phyloP scores from a whole-genome alignment of 2,329 filamentous ascomycete species.

The Colletotrichum sp. region DNA sequence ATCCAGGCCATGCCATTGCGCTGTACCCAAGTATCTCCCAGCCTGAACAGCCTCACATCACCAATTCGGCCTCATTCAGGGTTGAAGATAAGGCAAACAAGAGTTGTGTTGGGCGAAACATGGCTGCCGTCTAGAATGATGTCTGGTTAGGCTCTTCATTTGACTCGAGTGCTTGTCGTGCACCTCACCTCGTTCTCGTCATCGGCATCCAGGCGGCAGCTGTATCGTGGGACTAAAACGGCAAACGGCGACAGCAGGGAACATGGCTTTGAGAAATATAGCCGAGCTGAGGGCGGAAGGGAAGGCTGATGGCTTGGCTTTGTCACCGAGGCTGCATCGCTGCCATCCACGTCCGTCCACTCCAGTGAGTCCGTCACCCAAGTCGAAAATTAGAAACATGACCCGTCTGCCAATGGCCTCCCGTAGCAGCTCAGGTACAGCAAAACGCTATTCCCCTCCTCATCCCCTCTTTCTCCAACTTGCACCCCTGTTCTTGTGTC shows the following conservation, averaged over 20 bases:
- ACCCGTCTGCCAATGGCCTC: neutral
- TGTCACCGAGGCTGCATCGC: too few relatives aligned
- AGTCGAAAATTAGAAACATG: neutral
- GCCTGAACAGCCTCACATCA: neutral
- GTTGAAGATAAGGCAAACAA: neutral
- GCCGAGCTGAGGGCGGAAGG: neutral
- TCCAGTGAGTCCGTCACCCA: neutral
- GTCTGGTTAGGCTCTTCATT: neutral
- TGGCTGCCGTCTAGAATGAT: neutral
- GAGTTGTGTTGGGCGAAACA: neutral
- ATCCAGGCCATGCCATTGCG: conserved; percentile 1
- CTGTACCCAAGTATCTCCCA: neutral
- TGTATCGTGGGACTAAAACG: neutral
- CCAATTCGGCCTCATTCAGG: neutral
- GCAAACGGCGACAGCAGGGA: neutral
- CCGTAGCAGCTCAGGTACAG: neutral
- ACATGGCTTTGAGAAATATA: neutral
- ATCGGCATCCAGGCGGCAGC: neutral
- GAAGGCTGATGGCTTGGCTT: too few relatives aligned
- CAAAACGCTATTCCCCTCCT: too few relatives aligned
- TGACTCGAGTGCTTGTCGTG: neutral
- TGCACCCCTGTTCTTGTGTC: too few relatives aligned
- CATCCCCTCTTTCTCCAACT: too few relatives aligned
- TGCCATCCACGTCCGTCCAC: too few relatives aligned
- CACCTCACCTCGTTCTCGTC: conserved; percentile 7